Evolutionary conservation across 2,329 filamentous ascomycete genomes (phyloP), one percentile per base, ranked within the genome.

Genomic region (Alternaria rosae): DNA sequence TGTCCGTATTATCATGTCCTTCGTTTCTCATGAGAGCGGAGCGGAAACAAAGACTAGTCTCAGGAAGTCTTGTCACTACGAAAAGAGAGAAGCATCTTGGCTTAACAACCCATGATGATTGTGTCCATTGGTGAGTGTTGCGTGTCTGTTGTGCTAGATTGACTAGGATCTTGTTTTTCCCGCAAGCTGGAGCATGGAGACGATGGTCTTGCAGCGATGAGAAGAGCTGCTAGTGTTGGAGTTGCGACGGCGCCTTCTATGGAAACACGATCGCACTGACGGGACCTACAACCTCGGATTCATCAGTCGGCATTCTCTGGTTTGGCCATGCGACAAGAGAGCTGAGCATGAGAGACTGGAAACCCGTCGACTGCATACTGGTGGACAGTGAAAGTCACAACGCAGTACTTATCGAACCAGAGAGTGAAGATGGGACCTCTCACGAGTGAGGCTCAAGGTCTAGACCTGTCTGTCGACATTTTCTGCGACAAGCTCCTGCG

Each of bases 1-100:
- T 97, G 92, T 91, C 87, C 92, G 92, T 86, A 89, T 85, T 85
- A 75, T 30, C 60, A 60, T 81, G 89, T 91, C 90, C 88, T 89
- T 87, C 87, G 56, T 73, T 80, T 78, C 76, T 12, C 10, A 65
- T 61, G 71, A 59, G 57, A 77, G 74, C 74, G 88, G 88, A 89
- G 91, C 89, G 91, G 90, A 94, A 91, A 84, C 91, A 97, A 97
- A 97, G 93, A 95, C 92, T 83, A 89, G 90, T 97, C 92, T 90
- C 85, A 79, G 91, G 92, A 89, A 91, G 90, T 88, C 90, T 87
- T 92, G 92, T 91, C 86, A 74, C 84, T 78, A 87, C 91, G 89
- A 76, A 93, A 90, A 85, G 92, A 94, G 88, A 90, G 87, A 88
- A 70, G 68, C 57, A 64, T 68, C 74, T 70, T 63, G 64, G 68